Conservation (phyloP, 257 asterid species). For the Fraxinus quadrangulata region DNA sequence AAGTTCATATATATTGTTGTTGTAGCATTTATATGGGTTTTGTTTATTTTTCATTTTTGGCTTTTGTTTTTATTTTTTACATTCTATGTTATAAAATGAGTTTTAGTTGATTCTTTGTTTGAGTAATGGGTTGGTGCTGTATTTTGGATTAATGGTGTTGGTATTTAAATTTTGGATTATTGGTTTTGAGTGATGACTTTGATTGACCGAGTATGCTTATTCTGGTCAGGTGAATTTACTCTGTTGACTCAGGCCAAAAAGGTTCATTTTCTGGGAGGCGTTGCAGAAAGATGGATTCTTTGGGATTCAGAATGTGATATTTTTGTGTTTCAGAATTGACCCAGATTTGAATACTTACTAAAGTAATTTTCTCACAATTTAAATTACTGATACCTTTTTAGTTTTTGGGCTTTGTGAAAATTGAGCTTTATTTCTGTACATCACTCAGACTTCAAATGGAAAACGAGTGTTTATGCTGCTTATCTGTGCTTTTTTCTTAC, state of each 20-base stretch:
- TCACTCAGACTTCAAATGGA: not conserved
- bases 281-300: not conserved
- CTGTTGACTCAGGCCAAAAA: conserved; percentile 10
- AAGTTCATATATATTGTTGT: conserved; percentile 33
- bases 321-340: not conserved
- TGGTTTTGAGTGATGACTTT: not conserved
- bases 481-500: not conserved
- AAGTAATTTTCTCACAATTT: conserved; percentile 33
- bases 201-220: conserved; percentile 2
- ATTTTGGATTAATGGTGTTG: conserved; percentile 4
- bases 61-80: not conserved
- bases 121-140: not conserved
- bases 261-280: conserved; percentile 14
- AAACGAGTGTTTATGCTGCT: not conserved
- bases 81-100: not conserved
- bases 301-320: conserved; percentile 1
- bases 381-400: conserved; percentile 1
- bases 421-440: not conserved
- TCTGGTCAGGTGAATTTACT: conserved; percentile 12
- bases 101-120: not conserved
- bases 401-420: conserved; percentile 10
- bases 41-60: not conserved
- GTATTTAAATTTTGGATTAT: not conserved
- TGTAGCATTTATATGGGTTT: conserved; percentile 40
- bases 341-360: conserved; percentile 17